Evolutionary conservation across 139 green algal genomes (phyloP), one percentile per base, ranked within the genome.

Genomic region (Eudorina sp.): DNA sequence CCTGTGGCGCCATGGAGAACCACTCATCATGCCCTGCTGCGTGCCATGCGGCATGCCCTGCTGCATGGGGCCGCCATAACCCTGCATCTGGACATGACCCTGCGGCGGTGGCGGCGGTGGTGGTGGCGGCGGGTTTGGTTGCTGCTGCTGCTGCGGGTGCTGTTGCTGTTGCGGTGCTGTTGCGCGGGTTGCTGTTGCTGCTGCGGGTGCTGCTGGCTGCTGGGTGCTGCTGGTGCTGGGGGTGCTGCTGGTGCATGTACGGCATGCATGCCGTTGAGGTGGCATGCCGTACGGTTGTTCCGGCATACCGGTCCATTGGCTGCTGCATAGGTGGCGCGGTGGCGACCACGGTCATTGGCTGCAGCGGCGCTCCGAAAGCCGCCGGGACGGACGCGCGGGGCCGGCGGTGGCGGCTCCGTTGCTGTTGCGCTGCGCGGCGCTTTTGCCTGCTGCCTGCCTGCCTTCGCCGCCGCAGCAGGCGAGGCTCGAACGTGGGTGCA

Each of bases 401-500:
- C n/a, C n/a, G n/a, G 60, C 14, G 70, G 70, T 23, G 25, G 41
- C 4, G 38, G 38, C 34, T 40, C 29, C 70, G 79, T 27, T 76
- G 78, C 78, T 23, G 45, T 46, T n/a, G n/a, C n/a, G n/a, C n/a
- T n/a, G n/a, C n/a, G n/a, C n/a, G 62, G 18, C 36, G 77, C 41
- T 9, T 38, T 18, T 0, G 1, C 38, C 27, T 64, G 58, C 60
- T 62, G 79, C 79, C 48, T 72, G n/a, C 53, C 46, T 8, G 34
- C 41, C 55, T 23, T 7, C 29, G 53, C 31, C 34, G 76, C 45
- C 14, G 78, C 3, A 27, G 78, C 23, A n/a, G 83, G 68, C 25
- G 83, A 2, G 83, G 83, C 66, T 88, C 58, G 18, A 88, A 88
- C 23, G 68, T 58, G 14, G 83, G n/a, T 4, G 83, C 83, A 4